Percentiles rank a stretch among this genome's conserved stretches.
Conservation (phyloP, 176 grass and related monocot genomes). For the Rhynchospora pubera region DNA sequence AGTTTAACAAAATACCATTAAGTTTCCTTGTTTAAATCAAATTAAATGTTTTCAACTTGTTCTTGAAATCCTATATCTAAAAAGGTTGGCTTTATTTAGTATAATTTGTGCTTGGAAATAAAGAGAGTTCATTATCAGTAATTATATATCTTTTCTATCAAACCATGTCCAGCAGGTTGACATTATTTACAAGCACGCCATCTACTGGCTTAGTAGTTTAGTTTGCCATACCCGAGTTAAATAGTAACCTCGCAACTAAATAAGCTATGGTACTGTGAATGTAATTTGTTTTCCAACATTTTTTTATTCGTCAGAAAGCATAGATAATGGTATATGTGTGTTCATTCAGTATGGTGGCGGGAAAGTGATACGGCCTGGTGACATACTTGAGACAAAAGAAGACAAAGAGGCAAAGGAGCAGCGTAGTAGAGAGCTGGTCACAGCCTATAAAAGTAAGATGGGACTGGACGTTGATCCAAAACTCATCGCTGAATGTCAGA, state of each 20-base stretch:
- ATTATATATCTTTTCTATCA: neutral
- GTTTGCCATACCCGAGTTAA: neutral
- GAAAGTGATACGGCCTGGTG: constrained; percentile 37
- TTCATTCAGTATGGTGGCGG: constrained; percentile 45
- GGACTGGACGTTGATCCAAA: constrained; percentile 42
- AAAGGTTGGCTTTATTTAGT: neutral
- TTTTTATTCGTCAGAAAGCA: neutral
- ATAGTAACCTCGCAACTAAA: neutral
- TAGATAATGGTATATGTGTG: neutral
- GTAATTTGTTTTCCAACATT: neutral
- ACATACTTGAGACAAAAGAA: constrained; percentile 37
- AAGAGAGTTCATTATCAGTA: neutral
- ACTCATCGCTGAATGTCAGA: constrained; percentile 33
- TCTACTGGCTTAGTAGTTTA: neutral
- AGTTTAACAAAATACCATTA: neutral
- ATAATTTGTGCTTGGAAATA: neutral
- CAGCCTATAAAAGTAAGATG: constrained; percentile 36
- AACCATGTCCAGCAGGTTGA: neutral
- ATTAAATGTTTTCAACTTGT: neutral
- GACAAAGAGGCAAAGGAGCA: constrained; percentile 26
- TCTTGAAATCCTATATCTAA: neutral
- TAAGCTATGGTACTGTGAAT: neutral
- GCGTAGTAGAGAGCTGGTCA: constrained; percentile 24
- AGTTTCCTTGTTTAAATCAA: neutral
- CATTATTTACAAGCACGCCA: neutral